phyloP scores from a whole-genome alignment of 2,329 filamentous ascomycete genomes.

The Ambrosiella cleistominuta region DNA sequence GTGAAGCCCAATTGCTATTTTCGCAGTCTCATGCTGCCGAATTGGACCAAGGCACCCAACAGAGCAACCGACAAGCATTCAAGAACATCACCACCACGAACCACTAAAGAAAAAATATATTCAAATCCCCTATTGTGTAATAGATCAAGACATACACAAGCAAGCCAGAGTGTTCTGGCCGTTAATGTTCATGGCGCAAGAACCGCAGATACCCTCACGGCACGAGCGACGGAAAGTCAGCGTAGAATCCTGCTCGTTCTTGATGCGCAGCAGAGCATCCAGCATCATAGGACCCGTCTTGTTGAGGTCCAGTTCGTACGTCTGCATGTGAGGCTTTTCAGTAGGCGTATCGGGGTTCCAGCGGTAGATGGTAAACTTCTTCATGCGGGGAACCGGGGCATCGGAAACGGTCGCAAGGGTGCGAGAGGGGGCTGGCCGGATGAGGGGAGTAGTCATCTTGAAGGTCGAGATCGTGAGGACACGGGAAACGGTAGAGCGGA shows the following conservation, averaged over 20 bases:
- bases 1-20: constrained; percentile 1
- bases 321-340: constrained; percentile 90
- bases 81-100: background rate
- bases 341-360: constrained; percentile 91
- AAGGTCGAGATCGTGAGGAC: constrained; percentile 30
- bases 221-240: constrained; percentile 92
- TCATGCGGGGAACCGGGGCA: constrained; percentile 49
- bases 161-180: constrained; percentile 96
- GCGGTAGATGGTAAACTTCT: constrained; percentile 97
- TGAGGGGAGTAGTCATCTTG: constrained; percentile 24
- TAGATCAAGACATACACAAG: constrained; percentile 52
- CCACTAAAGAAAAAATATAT: background rate
- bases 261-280: constrained; percentile 91
- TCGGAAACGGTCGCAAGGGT: constrained; percentile 40
- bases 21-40: constrained; percentile 4
- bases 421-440: constrained; percentile 28
- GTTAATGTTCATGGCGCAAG: constrained; percentile 99
- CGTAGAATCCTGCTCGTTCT: constrained; percentile 96
- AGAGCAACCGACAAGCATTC: background rate
- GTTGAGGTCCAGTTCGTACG: constrained; percentile 87
- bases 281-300: constrained; percentile 99
- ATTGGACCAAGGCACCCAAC: background rate
- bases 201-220: constrained; percentile 95
- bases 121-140: background rate
- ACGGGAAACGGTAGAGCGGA: constrained; percentile 38